phyloP scores from a whole-genome alignment of 805 yeast species.

The Wickerhamomyces kurtzmanii region DNA sequence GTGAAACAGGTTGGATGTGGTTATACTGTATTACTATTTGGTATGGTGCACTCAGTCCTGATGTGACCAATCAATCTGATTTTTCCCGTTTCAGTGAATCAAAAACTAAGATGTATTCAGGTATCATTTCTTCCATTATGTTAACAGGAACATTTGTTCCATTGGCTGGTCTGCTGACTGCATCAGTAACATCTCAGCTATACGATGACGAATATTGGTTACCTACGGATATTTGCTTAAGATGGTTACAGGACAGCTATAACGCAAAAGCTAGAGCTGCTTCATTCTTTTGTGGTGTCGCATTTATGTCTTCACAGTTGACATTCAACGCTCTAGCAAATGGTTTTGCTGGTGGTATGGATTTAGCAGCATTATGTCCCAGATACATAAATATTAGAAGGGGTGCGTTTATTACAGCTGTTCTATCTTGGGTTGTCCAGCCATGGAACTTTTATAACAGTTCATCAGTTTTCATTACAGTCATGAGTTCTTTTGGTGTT shows the following conservation, averaged over 20 bases:
- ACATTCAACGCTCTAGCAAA: conserved; percentile 28
- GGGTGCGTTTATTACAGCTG: conserved; percentile 26
- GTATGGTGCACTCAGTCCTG: conserved; percentile 31
- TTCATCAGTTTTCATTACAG: conserved; percentile 25
- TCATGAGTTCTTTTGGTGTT: conserved; percentile 27
- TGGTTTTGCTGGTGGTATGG: conserved; percentile 35
- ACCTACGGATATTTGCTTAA: conserved; percentile 23
- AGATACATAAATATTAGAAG: conserved; percentile 27
- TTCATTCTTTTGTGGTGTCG: conserved; percentile 27
- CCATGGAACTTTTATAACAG: conserved; percentile 29
- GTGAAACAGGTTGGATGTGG: conserved; percentile 29
- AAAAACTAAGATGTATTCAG: conserved; percentile 17
- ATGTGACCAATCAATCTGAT: conserved; percentile 29
- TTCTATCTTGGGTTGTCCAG: conserved; percentile 24
- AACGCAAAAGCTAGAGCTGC: conserved; percentile 27
- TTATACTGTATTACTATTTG: conserved; percentile 30
- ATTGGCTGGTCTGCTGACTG: conserved; percentile 32
- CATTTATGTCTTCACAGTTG: conserved; percentile 26
- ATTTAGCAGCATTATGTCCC: conserved; percentile 28
- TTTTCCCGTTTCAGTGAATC: conserved; percentile 28
- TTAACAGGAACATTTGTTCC: conserved; percentile 34
- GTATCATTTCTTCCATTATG: conserved; percentile 23
- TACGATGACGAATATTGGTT: conserved; percentile 28
- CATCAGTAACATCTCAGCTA: conserved; percentile 30
- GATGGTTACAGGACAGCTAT: conserved; percentile 20